Evolutionary conservation across 2,329 filamentous ascomycete species (phyloP).

Genomic region (Didymella lethalis): DNA sequence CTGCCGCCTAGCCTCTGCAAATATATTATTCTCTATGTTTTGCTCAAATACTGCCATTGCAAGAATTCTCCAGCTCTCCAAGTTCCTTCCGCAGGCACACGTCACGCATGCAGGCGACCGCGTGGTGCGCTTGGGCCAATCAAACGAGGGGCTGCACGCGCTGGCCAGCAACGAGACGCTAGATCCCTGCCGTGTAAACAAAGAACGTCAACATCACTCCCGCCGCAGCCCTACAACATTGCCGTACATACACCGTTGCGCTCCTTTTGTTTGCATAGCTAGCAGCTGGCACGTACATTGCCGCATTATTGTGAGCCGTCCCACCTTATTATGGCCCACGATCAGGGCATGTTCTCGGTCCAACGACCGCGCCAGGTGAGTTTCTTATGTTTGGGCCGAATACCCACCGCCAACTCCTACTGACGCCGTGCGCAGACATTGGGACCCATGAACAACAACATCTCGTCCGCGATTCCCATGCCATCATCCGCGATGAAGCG

Average conservation of each 20-base stretch:
- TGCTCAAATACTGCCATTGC: background rate
- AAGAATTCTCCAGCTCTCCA: background rate
- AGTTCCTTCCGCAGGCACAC: background rate
- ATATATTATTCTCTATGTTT: slow-evolving; percentile 16
- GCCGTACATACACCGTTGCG: slow-evolving; percentile 6
- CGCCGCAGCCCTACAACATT: slow-evolving; percentile 21
- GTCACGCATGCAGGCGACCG: slow-evolving; percentile 4
- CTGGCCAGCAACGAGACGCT: slow-evolving; percentile 31
- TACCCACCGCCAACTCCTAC: slow-evolving; percentile 26
- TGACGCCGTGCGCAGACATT: slow-evolving; percentile 70
- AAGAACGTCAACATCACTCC: slow-evolving; percentile 39
- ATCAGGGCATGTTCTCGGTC: slow-evolving; percentile 81
- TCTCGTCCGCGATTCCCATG: slow-evolving; percentile 76
- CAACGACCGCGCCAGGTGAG: slow-evolving; percentile 89
- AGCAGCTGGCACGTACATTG: background rate
- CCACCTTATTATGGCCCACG: slow-evolving; percentile 43
- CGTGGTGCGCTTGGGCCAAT: slow-evolving; percentile 11
- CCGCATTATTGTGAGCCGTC: slow-evolving; percentile 1
- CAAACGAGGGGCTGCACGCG: slow-evolving; percentile 9
- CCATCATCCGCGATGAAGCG: slow-evolving; percentile 94
- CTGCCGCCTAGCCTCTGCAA: slow-evolving; percentile 23
- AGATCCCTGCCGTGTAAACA: slow-evolving; percentile 40
- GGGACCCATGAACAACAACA: slow-evolving; percentile 81
- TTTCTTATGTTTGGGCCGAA: slow-evolving; percentile 24
- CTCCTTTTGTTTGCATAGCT: background rate